Percentiles rank a stretch among this genome's conserved stretches.
Evolutionary conservation across 2,329 filamentous ascomycete genomes (phyloP).

Genomic region (Pseudomassariella vexata): DNA sequence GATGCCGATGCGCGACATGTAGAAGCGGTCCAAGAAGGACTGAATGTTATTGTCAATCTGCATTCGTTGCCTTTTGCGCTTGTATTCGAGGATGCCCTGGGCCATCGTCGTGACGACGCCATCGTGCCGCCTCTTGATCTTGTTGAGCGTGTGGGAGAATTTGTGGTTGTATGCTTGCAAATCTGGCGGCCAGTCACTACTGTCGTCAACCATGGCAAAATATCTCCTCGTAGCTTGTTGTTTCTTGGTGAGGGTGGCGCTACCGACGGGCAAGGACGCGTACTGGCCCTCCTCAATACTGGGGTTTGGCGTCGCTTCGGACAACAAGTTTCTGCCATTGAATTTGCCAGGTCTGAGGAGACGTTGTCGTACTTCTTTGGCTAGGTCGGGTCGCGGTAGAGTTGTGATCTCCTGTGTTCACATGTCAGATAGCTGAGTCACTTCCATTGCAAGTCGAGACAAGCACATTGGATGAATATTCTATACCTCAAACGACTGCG

Average conservation of each 20-base stretch:
- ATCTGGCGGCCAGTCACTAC: slow-evolving; percentile 86
- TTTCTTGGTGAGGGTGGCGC: slow-evolving; percentile 40
- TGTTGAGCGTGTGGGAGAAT: slow-evolving; percentile 82
- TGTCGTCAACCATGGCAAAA: slow-evolving; percentile 87
- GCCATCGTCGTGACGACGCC: slow-evolving; percentile 97
- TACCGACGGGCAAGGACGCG: slow-evolving; percentile 47
- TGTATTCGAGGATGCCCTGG: slow-evolving; percentile 96
- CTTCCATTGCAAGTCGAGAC: slow-evolving; percentile 6
- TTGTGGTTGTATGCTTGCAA: slow-evolving; percentile 89
- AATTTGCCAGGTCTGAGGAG: slow-evolving; percentile 63
- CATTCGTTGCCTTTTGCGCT: slow-evolving; percentile 91
- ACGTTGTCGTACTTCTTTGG: slow-evolving; percentile 69
- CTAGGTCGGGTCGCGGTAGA: slow-evolving; percentile 71
- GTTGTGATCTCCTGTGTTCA: slow-evolving; percentile 77
- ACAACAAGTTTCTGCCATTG: slow-evolving; percentile 56
- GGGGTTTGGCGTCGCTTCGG: slow-evolving; percentile 82
- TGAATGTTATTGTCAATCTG: slow-evolving; percentile 98
- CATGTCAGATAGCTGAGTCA: slow-evolving; percentile 27
- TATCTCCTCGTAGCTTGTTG: slow-evolving; percentile 64
- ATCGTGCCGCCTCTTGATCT: slow-evolving; percentile 94
- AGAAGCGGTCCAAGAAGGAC: slow-evolving; percentile 95
- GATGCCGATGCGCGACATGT: slow-evolving; percentile 99
- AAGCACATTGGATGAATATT: not conserved
- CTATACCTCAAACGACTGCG: slow-evolving; percentile 94
- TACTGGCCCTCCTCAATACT: slow-evolving; percentile 84